Percentiles rank a stretch among this genome's conserved stretches.
Conservation (phyloP, 2,329 filamentous ascomycete genomes). For the Taxawa tesnikishii region DNA sequence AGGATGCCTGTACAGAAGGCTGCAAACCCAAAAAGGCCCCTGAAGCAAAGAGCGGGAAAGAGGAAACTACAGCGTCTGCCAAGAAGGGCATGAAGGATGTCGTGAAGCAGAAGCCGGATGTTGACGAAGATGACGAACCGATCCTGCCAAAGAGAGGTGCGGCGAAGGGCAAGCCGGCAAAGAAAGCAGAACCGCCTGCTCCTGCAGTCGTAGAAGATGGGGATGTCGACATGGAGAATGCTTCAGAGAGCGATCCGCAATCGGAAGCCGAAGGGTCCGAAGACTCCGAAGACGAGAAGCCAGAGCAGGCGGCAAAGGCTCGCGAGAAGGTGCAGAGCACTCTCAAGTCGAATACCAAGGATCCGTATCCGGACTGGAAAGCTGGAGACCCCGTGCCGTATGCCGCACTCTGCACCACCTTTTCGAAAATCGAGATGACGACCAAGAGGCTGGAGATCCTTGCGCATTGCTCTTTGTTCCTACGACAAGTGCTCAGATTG, state of each 20-base stretch:
- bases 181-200: background rate
- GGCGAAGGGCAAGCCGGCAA: conserved; percentile 2
- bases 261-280: conserved; percentile 29
- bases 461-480: conserved; percentile 78
- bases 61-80: conserved; percentile 6
- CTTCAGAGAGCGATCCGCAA: conserved; percentile 8
- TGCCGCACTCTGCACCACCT: conserved; percentile 85
- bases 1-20: conserved; percentile 14
- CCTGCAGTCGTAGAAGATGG: conserved; percentile 11
- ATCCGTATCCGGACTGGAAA: conserved; percentile 94
- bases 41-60: conserved; percentile 12
- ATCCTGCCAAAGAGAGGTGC: background rate
- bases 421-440: conserved; percentile 89
- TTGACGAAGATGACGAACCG: conserved; percentile 23
- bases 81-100: no score
- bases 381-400: conserved; percentile 82
- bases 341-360: conserved; percentile 54
- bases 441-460: conserved; percentile 81
- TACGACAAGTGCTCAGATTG: conserved; percentile 85
- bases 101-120: conserved; percentile 35
- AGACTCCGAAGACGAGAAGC: conserved; percentile 48
- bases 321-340: conserved; percentile 71
- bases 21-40: conserved; percentile 3
- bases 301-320: conserved; percentile 59
- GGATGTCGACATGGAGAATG: conserved; percentile 8